These are phyloP conservation scores for Mortierella sp. DNA, from an alignment of 371 early-diverging fungal species.

Conservation along the genomic window DNA sequence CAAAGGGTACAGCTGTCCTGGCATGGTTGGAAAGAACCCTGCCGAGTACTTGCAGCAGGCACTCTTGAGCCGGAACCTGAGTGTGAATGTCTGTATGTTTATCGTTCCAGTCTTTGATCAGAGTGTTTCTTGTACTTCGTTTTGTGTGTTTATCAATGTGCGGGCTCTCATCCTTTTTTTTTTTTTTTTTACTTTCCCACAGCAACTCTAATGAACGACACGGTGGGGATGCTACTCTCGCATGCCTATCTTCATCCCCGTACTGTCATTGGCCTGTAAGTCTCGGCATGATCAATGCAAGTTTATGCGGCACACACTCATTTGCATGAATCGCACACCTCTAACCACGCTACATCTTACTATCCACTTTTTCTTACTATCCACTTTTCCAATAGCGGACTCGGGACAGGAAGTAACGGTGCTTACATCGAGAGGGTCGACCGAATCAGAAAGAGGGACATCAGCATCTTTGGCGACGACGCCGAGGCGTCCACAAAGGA, in stretches of 20 bases:
- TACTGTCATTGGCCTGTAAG: constrained; percentile 81
- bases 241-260: constrained; percentile 85
- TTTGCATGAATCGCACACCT: too few species aligned
- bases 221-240: constrained; percentile 92
- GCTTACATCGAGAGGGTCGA: constrained; percentile 90
- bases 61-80: constrained; percentile 78
- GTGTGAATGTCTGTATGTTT: constrained; percentile 58
- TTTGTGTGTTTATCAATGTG: not conserved
- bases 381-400: constrained; percentile 62
- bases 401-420: constrained; percentile 97
- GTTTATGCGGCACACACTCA: too few species aligned
- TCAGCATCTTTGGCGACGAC: not conserved
- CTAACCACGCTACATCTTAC: too few species aligned
- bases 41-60: constrained; percentile 90
- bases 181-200: not conserved
- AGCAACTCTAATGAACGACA: constrained; percentile 95
- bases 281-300: not conserved
- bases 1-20: constrained; percentile 89
- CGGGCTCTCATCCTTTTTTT: not conserved
- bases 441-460: constrained; percentile 54
- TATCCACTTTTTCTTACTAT: not conserved
- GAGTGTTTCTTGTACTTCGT: not conserved
- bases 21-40: constrained; percentile 90
- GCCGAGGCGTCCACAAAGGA: constrained; percentile 58
- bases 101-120: not conserved